Conservation (phyloP, 2,329 filamentous ascomycete genomes). For the Aaosphaeria pasadenensis region DNA sequence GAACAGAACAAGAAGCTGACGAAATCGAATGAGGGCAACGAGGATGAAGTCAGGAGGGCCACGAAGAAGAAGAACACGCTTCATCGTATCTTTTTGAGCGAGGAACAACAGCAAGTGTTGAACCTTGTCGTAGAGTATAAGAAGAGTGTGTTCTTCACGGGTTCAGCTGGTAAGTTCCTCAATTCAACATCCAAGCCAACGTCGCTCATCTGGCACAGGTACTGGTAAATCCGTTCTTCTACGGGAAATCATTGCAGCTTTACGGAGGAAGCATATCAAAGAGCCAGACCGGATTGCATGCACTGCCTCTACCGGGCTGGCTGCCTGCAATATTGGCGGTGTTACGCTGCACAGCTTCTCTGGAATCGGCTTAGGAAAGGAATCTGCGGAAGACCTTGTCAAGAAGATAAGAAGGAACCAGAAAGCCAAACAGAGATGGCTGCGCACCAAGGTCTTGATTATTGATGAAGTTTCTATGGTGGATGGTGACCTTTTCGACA, state of each 20-base stretch:
- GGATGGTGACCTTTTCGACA: slow-evolving; percentile 94
- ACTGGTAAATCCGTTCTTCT: slow-evolving; percentile 97
- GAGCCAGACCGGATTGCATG: slow-evolving; percentile 86
- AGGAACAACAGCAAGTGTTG: slow-evolving; percentile 81
- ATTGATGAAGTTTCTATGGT: slow-evolving; percentile 99
- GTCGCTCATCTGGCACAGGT: slow-evolving; percentile 36
- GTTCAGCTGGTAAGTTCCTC: slow-evolving; percentile 66
- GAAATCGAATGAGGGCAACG: slow-evolving; percentile 33
- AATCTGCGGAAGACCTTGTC: slow-evolving; percentile 73
- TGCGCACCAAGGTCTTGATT: slow-evolving; percentile 80
- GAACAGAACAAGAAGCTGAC: slow-evolving; percentile 56
- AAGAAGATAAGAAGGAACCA: slow-evolving; percentile 87
- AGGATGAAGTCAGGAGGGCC: slow-evolving; percentile 49
- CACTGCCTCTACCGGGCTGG: slow-evolving; percentile 91
- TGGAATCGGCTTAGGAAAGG: slow-evolving; percentile 92
- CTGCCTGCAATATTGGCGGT: slow-evolving; percentile 94
- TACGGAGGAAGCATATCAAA: slow-evolving; percentile 71
- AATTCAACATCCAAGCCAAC: background rate
- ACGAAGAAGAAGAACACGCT: slow-evolving; percentile 43
- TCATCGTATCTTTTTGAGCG: slow-evolving; percentile 69
- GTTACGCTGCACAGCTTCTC: slow-evolving; percentile 95
- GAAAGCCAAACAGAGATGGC: slow-evolving; percentile 86
- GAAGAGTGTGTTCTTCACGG: slow-evolving; percentile 96
- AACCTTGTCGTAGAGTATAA: slow-evolving; percentile 75
- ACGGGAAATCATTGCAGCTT: slow-evolving; percentile 78